Percentiles rank a stretch among this genome's conserved stretches.
phyloP scores from a whole-genome alignment of 257 asterid genomes.

The Fraxinus americana region DNA sequence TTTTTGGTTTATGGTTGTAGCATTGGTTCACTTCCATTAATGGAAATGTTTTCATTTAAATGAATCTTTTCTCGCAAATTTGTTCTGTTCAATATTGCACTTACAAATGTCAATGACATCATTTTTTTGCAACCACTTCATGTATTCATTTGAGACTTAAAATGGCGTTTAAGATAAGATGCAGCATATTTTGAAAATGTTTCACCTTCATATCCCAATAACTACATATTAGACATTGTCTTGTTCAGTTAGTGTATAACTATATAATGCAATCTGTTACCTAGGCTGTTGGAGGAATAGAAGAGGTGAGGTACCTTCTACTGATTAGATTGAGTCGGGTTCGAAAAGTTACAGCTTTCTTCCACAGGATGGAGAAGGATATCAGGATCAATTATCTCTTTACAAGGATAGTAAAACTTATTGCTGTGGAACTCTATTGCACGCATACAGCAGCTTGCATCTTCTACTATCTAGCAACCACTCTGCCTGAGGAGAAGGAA shows the following conservation, averaged over 20 bases:
- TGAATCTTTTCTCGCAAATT: neutral
- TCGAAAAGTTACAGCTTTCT: constrained; percentile 62
- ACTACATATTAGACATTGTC: neutral
- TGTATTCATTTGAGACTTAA: too few species aligned
- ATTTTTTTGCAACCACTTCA: too few species aligned
- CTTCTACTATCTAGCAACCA: constrained; percentile 89
- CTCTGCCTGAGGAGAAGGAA: constrained; percentile 71
- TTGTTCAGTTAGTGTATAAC: neutral
- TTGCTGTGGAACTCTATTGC: constrained; percentile 82
- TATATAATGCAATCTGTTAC: neutral
- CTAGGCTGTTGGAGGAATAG: constrained; percentile 66
- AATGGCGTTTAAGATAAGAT: neutral
- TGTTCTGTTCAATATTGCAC: neutral
- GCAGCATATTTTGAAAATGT: neutral
- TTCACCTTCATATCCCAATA: neutral
- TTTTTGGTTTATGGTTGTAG: neutral
- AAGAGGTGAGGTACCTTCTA: constrained; percentile 78
- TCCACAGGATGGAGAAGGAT: constrained; percentile 80
- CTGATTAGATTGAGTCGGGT: constrained; percentile 81
- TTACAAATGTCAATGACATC: neutral
- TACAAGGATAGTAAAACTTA: constrained; percentile 77
- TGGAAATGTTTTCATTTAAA: neutral
- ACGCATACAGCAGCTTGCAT: constrained; percentile 99
- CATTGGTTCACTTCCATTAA: neutral
- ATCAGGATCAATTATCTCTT: constrained; percentile 84